phyloP scores from a whole-genome alignment of 139 green algal genomes.

The Eudorina sp. region DNA sequence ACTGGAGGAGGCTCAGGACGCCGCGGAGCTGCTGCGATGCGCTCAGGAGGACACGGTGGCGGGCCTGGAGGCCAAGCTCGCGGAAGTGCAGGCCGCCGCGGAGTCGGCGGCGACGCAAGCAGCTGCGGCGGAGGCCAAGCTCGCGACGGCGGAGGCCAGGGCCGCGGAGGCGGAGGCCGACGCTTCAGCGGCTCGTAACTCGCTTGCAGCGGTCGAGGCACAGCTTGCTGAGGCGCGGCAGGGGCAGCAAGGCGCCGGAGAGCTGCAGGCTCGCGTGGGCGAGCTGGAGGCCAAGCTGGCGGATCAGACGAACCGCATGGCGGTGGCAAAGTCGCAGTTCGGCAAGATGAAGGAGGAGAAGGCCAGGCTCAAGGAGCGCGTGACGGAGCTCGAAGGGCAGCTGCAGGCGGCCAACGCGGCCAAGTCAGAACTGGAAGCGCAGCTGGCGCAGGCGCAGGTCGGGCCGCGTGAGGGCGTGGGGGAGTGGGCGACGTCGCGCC shows the following conservation, averaged over 20 bases:
- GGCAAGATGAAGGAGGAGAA: constrained; percentile 51
- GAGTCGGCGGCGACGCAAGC: neutral
- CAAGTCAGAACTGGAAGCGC: constrained; percentile 12
- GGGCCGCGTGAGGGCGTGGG: no score
- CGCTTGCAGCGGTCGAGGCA: neutral
- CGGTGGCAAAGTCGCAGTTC: constrained; percentile 24
- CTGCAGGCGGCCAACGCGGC: neutral
- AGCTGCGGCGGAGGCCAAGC: neutral
- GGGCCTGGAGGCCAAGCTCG: neutral
- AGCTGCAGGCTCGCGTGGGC: constrained; percentile 1
- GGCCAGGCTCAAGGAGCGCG: constrained; percentile 22
- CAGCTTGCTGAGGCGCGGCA: neutral
- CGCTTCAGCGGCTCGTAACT: neutral
- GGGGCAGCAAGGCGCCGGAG: neutral
- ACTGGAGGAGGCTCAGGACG: neutral
- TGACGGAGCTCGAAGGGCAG: neutral
- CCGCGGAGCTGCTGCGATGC: neutral
- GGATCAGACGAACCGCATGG: constrained; percentile 35
- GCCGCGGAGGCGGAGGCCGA: neutral
- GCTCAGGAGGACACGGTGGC: neutral
- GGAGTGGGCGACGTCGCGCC: no score
- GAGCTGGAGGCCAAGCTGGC: constrained; percentile 40
- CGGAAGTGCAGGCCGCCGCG: neutral
- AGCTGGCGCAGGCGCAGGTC: constrained; percentile 1
- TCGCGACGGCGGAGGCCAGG: neutral